These are phyloP conservation scores for Chaetomium fimeti DNA, from an alignment of 495 filamentous ascomycete genomes.

Conservation along the genomic window DNA sequence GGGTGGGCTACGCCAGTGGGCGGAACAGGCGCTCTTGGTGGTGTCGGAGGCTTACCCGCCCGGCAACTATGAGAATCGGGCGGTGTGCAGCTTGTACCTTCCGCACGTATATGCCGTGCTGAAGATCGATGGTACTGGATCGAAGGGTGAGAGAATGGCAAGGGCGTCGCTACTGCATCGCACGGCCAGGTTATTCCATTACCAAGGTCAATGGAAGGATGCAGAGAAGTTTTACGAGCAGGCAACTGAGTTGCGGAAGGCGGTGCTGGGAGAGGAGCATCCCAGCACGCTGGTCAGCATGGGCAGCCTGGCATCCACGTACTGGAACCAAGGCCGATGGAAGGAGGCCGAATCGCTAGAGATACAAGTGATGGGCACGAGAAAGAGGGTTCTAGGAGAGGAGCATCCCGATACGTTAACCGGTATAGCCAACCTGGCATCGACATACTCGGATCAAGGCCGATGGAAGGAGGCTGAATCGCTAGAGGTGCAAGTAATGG, in stretches of 20 bases:
- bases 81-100: constrained; percentile 37
- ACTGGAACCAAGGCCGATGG: constrained; percentile 29
- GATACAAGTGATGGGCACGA: neutral
- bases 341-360: constrained; percentile 36
- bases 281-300: neutral
- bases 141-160: constrained; percentile 17
- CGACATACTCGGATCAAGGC: constrained; percentile 34
- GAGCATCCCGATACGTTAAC: constrained; percentile 39
- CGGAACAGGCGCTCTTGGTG: too few species aligned
- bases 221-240: constrained; percentile 27
- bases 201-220: constrained; percentile 37
- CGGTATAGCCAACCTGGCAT: constrained; percentile 17
- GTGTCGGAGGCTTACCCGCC: too few species aligned
- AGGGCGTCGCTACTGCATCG: constrained; percentile 9
- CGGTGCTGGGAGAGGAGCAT: neutral
- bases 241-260: neutral
- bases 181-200: neutral
- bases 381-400: constrained; percentile 29
- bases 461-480: constrained; percentile 41
- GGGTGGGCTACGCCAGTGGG: constrained; percentile 20
- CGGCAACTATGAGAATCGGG: too few species aligned
- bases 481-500: neutral
- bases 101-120: constrained; percentile 43
- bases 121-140: constrained; percentile 7
- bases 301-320: neutral